These are phyloP conservation scores for Perkinsus marinus DNA, from an alignment of 169 alveolate genomes.

Conservation along the genomic window DNA sequence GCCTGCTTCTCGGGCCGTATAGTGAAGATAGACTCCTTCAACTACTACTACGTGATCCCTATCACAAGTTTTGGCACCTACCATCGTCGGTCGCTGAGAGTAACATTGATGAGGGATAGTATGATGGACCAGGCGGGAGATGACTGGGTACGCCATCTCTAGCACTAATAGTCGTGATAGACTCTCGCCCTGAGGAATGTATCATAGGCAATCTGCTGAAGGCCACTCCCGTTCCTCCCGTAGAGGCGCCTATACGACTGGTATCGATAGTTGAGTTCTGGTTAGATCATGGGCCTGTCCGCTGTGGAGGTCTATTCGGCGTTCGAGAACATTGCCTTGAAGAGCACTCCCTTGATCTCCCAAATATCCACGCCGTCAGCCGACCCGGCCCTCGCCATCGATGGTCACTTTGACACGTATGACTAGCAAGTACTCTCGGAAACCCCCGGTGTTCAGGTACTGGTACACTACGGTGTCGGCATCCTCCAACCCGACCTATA, in stretches of 20 bases:
- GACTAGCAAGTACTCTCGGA: not conserved
- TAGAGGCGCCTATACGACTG: not conserved
- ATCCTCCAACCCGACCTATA: not conserved
- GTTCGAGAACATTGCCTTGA: not conserved
- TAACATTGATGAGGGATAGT: not conserved
- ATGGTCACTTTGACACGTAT: not conserved
- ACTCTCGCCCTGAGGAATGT: too few relatives aligned
- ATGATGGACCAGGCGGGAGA: not conserved
- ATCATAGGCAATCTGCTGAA: too few relatives aligned
- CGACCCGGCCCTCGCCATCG: not conserved
- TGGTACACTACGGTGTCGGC: not conserved
- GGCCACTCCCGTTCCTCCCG: too few relatives aligned
- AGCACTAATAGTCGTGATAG: too few relatives aligned
- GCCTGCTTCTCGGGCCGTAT: not conserved
- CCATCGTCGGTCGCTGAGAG: not conserved
- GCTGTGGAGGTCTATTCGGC: not conserved
- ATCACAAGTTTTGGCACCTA: not conserved
- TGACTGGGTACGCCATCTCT: not conserved
- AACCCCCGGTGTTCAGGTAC: not conserved
- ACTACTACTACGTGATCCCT: not conserved
- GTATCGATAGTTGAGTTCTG: not conserved
- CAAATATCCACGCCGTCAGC: not conserved
- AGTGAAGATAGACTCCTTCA: not conserved
- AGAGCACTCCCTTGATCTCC: not conserved
- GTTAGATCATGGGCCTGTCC: not conserved